These are phyloP conservation scores for Ophiostoma sp. DNA, from an alignment of 2,329 filamentous ascomycete genomes.

Conservation along the genomic window DNA sequence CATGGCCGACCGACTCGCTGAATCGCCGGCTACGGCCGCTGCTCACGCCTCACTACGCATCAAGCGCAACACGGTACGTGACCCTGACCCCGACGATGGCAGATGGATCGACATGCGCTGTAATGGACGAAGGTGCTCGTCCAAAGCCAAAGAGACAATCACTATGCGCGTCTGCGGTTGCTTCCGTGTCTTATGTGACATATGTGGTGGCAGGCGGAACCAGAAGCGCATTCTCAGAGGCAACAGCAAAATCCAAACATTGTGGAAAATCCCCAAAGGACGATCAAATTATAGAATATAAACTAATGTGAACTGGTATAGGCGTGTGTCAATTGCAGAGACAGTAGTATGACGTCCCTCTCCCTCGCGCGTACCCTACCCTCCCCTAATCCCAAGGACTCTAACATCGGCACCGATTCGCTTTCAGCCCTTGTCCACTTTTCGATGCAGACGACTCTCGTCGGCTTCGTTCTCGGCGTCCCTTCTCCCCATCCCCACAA, in stretches of 20 bases:
- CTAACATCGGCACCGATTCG: slow-evolving; percentile 25
- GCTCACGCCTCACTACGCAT: slow-evolving; percentile 24
- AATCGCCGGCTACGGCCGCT: slow-evolving; percentile 21
- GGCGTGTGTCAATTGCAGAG: slow-evolving; percentile 29
- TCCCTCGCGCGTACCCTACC: neutral
- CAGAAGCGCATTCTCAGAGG: no score
- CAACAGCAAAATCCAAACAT: no score
- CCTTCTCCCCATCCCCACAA: neutral
- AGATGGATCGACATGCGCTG: neutral
- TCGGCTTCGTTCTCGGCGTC: slow-evolving; percentile 1
- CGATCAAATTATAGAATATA: neutral
- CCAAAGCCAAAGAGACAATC: no score
- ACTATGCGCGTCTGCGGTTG: no score
- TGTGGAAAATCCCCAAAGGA: no score
- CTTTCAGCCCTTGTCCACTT: slow-evolving; percentile 17
- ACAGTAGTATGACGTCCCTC: slow-evolving; percentile 27
- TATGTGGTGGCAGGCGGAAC: no score
- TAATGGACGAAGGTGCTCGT: no score
- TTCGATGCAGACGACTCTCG: neutral
- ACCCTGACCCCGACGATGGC: neutral
- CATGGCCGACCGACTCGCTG: slow-evolving; percentile 23
- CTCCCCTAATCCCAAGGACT: neutral
- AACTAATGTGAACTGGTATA: neutral
- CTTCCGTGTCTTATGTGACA: no score
- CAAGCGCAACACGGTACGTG: slow-evolving; percentile 28